Base-by-base conservation (phyloP, 2,329 filamentous ascomycete species). In the Hyphodiscus sp. region DNA sequence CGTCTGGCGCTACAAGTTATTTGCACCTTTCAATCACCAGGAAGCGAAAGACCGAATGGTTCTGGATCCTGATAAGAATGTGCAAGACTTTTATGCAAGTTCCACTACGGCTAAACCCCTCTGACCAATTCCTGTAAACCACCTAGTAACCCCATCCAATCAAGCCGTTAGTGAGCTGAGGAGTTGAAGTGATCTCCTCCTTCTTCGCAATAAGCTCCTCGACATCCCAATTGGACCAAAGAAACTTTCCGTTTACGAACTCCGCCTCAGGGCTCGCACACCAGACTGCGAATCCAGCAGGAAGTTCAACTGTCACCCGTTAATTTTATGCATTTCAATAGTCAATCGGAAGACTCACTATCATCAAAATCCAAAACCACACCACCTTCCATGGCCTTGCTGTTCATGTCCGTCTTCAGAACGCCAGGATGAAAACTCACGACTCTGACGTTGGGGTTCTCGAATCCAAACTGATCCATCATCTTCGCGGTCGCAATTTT, bases 171-270 rank as follows among this genome's bases (percentile, higher is more conserved):
- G 11, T 41, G 13, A 49, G 29, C 19, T 48, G 46, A 2, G 18
- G 26, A 38, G 29, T 30, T 6, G 46, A 38, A 15, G 9, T 29
- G 15, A 48, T 30, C 29, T 48, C 46, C 2, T 48, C 33, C 26
- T 20, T 41, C 19, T 23, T 38, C 18, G 46, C 46, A 38, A 38
- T 30, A 29, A 78, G 66, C 55, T 78, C 75, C 19, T 73, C 67
- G 0, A 76, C 69, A 58, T 79, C 76, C 76, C 75, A 78, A 23
- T 73, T 72, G 9, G 71, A 68, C 71, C 73, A 77, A 0, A 77
- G 61, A 15, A 73, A 71, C 47, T 70, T 72, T 5, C 69, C 67
- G 41, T 69, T 72, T 20, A 78, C 59, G 54, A 78, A 77, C 8
- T 57, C 61, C 0, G 75, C 74, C 53, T 78, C 74, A 1, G 69